Evolutionary conservation across 75 land plant species (phyloP), one percentile per base, ranked within the genome.

Genomic region (Chamaecyparis obtusa): DNA sequence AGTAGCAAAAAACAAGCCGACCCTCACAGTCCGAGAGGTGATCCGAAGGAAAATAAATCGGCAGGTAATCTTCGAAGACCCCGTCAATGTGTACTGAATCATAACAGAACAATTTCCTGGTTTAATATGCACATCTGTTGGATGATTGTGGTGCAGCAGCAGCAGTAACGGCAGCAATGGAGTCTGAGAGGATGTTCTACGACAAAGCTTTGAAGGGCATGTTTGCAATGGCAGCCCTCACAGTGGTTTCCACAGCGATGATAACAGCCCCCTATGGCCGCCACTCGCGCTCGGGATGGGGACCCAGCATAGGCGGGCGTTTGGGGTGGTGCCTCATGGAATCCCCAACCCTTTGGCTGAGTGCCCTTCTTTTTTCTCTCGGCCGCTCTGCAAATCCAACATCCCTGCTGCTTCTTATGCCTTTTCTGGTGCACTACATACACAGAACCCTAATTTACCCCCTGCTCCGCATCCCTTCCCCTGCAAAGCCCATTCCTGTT

Each of bases 301-400:
- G 99, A 4, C 94, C 94, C 32, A 48, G 90, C 32, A 35, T 94
- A 72, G 64, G 94, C 9, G 74, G 94, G 9, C 82, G 93, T 2
- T 60, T 94, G 35, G 98, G 94, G 27, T 97, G 99, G 99, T 87
- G 91, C 85, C 86, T 96, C 90, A 95, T 97, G 98, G 98, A 97
- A 87, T 86, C 88, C 87, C 99, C 99, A 24, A 92, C 98, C 19
- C 85, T 97, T 2, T 92, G 88, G 88, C 89, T 94, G 87, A 83
- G 94, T 83, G 87, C 89, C 87, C 85, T 94, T 85, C 41, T 86
- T 8, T 91, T 88, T 57, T 90, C 91, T 19, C 39, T 39, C 82
- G 95, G 94, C 83, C 86, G 76, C 35, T 85, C 88, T 87, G 64
- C 85, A 85, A 72, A 92, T 76, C 93, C 90, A 46, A 41, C 60